Base-by-base conservation (phyloP, 495 filamentous ascomycete genomes). In the Penicillium longicatenatum region DNA sequence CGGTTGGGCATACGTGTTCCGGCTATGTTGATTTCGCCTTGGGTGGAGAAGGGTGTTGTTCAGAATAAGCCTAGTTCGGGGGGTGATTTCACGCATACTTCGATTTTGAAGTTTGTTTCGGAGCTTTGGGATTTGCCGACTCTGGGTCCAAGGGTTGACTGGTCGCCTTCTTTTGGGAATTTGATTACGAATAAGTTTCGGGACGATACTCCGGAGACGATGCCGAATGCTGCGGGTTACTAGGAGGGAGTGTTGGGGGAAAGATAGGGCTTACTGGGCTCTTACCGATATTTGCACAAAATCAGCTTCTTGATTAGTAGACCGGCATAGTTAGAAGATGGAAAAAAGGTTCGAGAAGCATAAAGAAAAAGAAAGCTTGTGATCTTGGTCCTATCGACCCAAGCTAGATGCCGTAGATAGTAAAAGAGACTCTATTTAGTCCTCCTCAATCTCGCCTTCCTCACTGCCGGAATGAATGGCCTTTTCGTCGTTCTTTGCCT, bases 401-500 rank as follows among this genome's bases (percentile, higher is more conserved):
- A 45, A 45, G 16, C 21, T 45, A 5, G 17, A 39, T 39, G 14
- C 16, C 16, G 37, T 39, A 39, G 37, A 39, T 39, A n/a, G 37
- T 39, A 6, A 39, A 50, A 7, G 16, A n/a, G n/a, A 24, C 41
- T 20, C 8, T 3, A 46, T 46, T 26, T 54, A 91, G 60, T 95
- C 92, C 76, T 97, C 94, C 68, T 96, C 94, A 62, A 98, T 97
- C 77, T 98, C 94, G 24, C 94, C 94, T 73, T 98, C 94, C 74
- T 98, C 94, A 64, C 94, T 98, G 33, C 95, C 94, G 39, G 87
- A 89, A 65, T 89, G 86, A 20, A 90, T 82, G 2, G 82, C 82
- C 57, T 83, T 79, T 55, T 93, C 88, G 57, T 91, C 83, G 62
- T 86, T 83, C 26, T 76, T 75, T 21, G 75, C 74, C 21, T 76